Evolutionary conservation across 1,284 basidiomycete genomes (phyloP), one percentile per base, ranked within the genome.

Genomic region (Hemileia vastatrix): DNA sequence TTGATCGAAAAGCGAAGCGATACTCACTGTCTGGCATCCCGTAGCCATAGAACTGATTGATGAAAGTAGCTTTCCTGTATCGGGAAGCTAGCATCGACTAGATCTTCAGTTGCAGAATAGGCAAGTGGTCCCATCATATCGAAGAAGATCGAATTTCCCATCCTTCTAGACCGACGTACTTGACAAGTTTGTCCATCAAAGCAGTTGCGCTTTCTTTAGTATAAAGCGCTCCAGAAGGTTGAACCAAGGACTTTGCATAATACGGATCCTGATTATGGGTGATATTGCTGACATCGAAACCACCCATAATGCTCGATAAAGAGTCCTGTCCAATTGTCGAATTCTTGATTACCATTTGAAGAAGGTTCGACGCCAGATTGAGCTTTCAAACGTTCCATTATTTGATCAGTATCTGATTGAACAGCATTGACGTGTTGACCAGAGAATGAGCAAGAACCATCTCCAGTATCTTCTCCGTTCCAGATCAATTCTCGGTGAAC

Each of bases 161-260:
- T 66, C 0, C 69, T n/a, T 68, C 59, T 11, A 69, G 24, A 0
- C 63, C 63, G n/a, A 68, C 67, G 33, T 60, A 57, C 2, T 9
- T 32, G 33, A 68, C 33, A 24, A 71, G 53, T 44, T 67, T 47
- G 4, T 58, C 6, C 6, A 69, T 61, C 13, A 71, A 58, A 2
- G 40, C 24, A 4, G 66, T 54, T 2, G 68, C 69, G 5, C 64
- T 64, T 11, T 24, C 19, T 40, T 54, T 50, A 9, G 53, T 55
- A 64, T 68, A 70, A 3, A 54, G 56, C 6, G 63, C 21, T 1
- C 24, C 23, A 23, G 21, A 1, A 8, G 68, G 67, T 43, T 68
- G 64, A 32, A 71, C 64, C 32, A 71, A 63, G 4, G 65, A 67
- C 51, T 70, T 68, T 33, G 69, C 69, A 50, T 71, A 71, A 43